phyloP scores from a whole-genome alignment of 164 flowering plant genomes.

The Chimonanthus praecox region DNA sequence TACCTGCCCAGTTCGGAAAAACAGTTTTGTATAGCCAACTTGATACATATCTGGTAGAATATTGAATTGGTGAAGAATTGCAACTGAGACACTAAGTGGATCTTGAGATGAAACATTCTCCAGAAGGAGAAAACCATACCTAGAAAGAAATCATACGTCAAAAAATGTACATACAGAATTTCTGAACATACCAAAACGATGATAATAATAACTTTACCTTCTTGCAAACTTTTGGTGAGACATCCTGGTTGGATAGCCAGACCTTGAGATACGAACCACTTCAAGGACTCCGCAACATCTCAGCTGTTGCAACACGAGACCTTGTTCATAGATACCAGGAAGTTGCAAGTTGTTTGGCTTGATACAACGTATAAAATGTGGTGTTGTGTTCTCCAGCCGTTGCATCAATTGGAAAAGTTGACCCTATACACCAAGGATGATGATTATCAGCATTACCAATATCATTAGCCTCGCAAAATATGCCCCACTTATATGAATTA shows the following conservation, averaged over 20 bases:
- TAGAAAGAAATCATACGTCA: constrained; percentile 17
- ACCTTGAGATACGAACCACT: constrained; percentile 93
- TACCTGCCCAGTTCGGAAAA: constrained; percentile 99
- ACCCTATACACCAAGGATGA: constrained; percentile 32
- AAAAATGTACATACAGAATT: background rate
- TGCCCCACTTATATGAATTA: background rate
- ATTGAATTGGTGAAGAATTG: constrained; percentile 93
- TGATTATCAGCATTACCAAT: too few species aligned
- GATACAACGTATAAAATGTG: constrained; percentile 97
- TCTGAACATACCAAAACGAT: background rate
- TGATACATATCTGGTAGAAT: constrained; percentile 97
- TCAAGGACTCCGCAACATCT: constrained; percentile 98
- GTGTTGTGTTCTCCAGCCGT: constrained; percentile 82
- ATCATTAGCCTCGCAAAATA: background rate
- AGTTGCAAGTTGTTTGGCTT: constrained; percentile 83
- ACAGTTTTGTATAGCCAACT: constrained; percentile 97
- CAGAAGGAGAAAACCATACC: constrained; percentile 92
- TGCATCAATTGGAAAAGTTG: constrained; percentile 93
- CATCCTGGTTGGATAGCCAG: constrained; percentile 98
- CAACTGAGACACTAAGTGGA: constrained; percentile 95
- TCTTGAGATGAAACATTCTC: constrained; percentile 81
- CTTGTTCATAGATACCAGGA: constrained; percentile 82
- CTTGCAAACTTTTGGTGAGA: constrained; percentile 95
- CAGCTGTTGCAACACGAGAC: constrained; percentile 84
- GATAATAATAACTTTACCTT: constrained; percentile 45